Conservation (phyloP, 2,329 filamentous ascomycete species). For the Pseudocercospora cruenta region DNA sequence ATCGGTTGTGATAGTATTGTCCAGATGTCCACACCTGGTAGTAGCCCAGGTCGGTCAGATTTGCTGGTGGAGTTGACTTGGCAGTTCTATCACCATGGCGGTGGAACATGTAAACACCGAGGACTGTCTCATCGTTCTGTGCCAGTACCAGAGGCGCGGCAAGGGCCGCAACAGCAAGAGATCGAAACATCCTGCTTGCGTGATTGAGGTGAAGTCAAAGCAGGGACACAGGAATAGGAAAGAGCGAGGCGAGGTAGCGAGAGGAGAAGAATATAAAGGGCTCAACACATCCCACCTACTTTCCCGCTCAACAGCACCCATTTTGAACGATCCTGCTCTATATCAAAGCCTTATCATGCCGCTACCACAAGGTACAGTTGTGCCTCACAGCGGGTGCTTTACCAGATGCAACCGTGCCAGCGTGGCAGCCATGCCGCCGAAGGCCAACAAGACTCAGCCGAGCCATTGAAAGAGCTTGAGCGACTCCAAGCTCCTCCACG, state of each 20-base stretch:
- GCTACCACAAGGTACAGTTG: conserved; percentile 1
- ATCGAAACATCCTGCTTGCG: not conserved
- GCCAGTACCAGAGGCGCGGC: conserved; percentile 31
- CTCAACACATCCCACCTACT: conserved; percentile 1
- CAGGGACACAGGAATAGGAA: not conserved
- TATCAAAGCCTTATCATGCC: conserved; percentile 2
- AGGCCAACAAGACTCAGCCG: conserved; percentile 11
- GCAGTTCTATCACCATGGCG: conserved; percentile 87
- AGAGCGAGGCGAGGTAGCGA: conserved; percentile 1
- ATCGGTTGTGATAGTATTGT: conserved; percentile 74
- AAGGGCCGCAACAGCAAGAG: conserved; percentile 33
- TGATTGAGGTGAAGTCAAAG: not conserved
- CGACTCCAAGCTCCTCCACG: not conserved
- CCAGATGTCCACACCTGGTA: conserved; percentile 73
- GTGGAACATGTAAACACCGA: conserved; percentile 84
- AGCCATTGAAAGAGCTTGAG: conserved; percentile 22
- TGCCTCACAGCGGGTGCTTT: not conserved
- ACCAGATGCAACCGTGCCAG: conserved; percentile 13
- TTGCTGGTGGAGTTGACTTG: conserved; percentile 72
- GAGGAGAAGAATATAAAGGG: conserved; percentile 22
- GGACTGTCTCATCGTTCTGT: conserved; percentile 63
- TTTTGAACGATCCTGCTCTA: conserved; percentile 3
- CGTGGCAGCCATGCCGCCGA: conserved; percentile 8
- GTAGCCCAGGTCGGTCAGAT: conserved; percentile 79
- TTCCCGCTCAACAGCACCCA: not conserved